These are phyloP conservation scores for Pythium guiyangense DNA, from an alignment of 352 stramenopile genomes.

Conservation along the genomic window DNA sequence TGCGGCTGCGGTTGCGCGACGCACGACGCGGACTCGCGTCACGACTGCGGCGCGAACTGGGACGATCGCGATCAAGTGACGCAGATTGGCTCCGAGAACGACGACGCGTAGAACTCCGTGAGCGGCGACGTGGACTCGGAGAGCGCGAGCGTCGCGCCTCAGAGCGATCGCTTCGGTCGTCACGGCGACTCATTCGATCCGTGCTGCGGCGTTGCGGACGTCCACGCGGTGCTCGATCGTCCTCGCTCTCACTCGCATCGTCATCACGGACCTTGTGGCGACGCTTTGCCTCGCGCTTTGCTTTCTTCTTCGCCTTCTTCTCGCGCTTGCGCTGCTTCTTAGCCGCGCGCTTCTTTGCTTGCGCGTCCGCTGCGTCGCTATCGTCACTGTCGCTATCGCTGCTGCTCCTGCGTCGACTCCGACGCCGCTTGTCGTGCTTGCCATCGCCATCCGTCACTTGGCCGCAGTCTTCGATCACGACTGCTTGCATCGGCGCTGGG, in stretches of 20 bases:
- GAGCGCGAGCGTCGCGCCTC: background rate
- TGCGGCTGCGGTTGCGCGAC: background rate
- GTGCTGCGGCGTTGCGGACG: background rate
- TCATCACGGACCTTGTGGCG: slow-evolving; percentile 18
- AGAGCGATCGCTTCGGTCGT: background rate
- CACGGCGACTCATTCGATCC: background rate
- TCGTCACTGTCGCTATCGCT: slow-evolving; percentile 2
- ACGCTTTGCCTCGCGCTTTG: slow-evolving; percentile 30
- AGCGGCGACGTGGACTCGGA: background rate
- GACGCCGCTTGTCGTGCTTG: background rate
- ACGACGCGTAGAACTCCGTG: background rate
- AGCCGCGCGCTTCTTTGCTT: slow-evolving; percentile 18
- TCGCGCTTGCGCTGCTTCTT: slow-evolving; percentile 22
- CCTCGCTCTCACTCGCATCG: slow-evolving; percentile 1
- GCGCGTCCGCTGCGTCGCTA: slow-evolving; percentile 3
- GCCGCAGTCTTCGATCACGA: slow-evolving; percentile 95
- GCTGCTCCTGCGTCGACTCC: background rate
- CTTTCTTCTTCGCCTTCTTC: slow-evolving; percentile 30
- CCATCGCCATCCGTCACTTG: slow-evolving; percentile 28
- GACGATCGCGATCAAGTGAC: background rate
- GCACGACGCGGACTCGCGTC: background rate
- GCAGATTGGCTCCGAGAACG: background rate
- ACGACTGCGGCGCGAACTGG: background rate
- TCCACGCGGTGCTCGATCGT: background rate
- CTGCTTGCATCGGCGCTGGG: slow-evolving; percentile 65